phyloP scores from a whole-genome alignment of 2,329 filamentous ascomycete species.

The Fusarium guadeloupense region DNA sequence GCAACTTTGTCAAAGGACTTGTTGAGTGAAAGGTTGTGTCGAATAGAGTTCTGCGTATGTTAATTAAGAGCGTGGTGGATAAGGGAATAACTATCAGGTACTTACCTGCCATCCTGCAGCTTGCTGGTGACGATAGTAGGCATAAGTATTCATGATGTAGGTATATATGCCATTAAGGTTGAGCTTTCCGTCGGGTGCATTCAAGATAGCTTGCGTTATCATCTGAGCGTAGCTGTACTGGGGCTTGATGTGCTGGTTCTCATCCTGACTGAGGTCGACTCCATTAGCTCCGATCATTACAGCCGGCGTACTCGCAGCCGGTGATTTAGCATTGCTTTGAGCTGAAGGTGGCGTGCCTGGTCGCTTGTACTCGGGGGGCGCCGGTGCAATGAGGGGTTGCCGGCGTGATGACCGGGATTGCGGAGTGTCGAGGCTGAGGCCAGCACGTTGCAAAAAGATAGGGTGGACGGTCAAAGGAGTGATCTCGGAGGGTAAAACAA shows the following conservation, averaged over 20 bases:
- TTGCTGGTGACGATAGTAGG: constrained; percentile 87
- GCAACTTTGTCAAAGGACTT: constrained; percentile 95
- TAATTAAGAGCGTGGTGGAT: constrained; percentile 28
- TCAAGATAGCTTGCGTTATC: constrained; percentile 95
- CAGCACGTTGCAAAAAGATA: constrained; percentile 74
- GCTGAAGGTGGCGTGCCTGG: constrained; percentile 68
- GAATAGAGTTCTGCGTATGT: constrained; percentile 80
- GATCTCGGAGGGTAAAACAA: constrained; percentile 84
- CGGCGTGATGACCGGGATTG: constrained; percentile 44
- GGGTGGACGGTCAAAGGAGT: constrained; percentile 73
- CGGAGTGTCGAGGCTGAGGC: constrained; percentile 53
- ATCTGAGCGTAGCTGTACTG: constrained; percentile 96
- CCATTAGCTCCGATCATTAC: constrained; percentile 57
- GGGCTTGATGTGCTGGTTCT: constrained; percentile 91
- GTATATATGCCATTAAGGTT: constrained; percentile 93
- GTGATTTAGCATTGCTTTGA: constrained; percentile 47
- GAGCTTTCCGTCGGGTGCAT: constrained; percentile 84
- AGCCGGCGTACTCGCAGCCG: constrained; percentile 49
- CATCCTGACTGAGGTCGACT: constrained; percentile 82
- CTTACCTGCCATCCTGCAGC: constrained; percentile 88
- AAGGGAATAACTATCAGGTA: constrained; percentile 19
- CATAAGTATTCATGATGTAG: constrained; percentile 89
- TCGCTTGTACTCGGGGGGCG: constrained; percentile 67
- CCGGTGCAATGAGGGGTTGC: constrained; percentile 65
- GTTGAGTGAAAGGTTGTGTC: constrained; percentile 94